Evolutionary conservation across 441 rosid species (phyloP), one percentile per base, ranked within the genome.

Genomic region (Jatropha podagrica): DNA sequence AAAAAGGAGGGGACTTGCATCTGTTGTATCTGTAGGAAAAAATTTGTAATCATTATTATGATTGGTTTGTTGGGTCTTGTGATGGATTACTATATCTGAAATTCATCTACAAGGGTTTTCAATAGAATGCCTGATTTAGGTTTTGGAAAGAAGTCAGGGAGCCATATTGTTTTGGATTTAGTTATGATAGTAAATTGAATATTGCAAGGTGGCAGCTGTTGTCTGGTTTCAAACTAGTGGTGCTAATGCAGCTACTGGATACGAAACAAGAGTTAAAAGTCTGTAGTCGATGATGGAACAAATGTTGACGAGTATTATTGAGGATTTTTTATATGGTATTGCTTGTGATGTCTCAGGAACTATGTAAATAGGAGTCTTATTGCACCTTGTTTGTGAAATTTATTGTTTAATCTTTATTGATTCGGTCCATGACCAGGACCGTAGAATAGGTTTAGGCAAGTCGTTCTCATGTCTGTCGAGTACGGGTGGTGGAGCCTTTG

Each of bases 21-120:
- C 32, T 32, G 32, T 32, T 32, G 32, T 32, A 32, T 32, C 32
- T 32, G 2, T 32, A 32, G 32, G 32, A 32, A 32, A 32, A 32
- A 32, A 32, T 32, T 32, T 32, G 32, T 32, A 32, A 32, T 32
- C 1, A 14, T 60, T 8, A 11, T 2, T n/a, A 7, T 37, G 54
- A 65, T 72, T 52, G 76, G 76, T n/a, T 80, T 20, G 63, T 80
- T 20, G 77, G 83, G 59, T 71, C 80, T 7, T 79, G 82, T 37
- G 66, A 80, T 41, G 83, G 80, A 32, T 74, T 80, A 23, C n/a
- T 80, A 18, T 80, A 77, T 67, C 18, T 59, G 72, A 49, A 80
- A 76, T 61, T 80, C 80, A 7, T 44, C 60, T 58, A 69, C 78
- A 8, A 69, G 78, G 52, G 23, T 20, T 6, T 56, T 10, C 5